Base-by-base conservation (phyloP, 768 basidiomycete genomes). In the Rhizopogon vinicolor region DNA sequence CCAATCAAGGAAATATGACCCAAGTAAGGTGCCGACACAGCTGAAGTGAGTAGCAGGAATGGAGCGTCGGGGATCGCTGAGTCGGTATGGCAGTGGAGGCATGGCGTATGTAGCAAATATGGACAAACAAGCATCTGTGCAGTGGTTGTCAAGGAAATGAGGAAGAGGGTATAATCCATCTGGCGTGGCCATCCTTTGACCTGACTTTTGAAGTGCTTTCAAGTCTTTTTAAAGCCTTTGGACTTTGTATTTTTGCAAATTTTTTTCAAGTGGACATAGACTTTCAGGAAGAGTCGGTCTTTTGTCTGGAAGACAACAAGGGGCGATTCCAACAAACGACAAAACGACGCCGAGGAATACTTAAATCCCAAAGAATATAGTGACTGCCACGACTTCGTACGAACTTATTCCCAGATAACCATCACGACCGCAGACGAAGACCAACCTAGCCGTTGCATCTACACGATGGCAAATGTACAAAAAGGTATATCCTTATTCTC, bases 11-110 rank as follows among this genome's bases (percentile, higher is more conserved):
- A 9, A 22, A 8, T 52, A 54, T 49, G 65, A 54, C 3, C 41
- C 62, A 37, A 35, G 52, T 31, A 67, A 66, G 48, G 62, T 68
- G 12, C 68, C 68, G 33, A 67, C 69, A 0, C 67, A 69, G 55
- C 25, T 69, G 56, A 70, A 67, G 51, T 57, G 67, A 44, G 61
- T 64, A 9, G 66, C 64, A 45, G 68, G 59, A 14, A 25, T 69
- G 43, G 62, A 58, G 12, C 63, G 68, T 16, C 68, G 67, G 25
- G 57, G 53, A 52, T 64, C 60, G 53, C 43, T 64, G 62, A 35
- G 51, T 41, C 57, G 43, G 25, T 35, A 44, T 25, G 25, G 25
- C 25, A 25, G 3, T 25, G 25, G 25, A 25, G 25, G 13, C 37
- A 8, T 69, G 67, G 67, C 62, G 67, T 16, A 53, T 51, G 33